These are phyloP conservation scores for Tulasnella sp. DNA, from an alignment of 768 basidiomycete genomes.

Conservation along the genomic window DNA sequence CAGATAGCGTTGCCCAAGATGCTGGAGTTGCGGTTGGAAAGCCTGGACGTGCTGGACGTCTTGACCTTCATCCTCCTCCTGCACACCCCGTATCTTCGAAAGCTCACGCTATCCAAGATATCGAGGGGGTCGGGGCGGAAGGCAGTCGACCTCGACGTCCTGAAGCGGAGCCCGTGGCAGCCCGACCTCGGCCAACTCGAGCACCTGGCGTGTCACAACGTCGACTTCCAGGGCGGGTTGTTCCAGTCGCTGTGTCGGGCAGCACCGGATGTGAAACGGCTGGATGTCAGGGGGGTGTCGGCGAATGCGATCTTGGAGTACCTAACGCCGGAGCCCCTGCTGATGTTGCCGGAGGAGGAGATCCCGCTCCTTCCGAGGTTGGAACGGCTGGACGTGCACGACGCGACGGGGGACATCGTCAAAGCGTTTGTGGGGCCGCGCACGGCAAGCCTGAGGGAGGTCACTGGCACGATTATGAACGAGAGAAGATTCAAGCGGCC, in stretches of 20 bases:
- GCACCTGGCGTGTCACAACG: not conserved
- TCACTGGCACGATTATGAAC: constrained; percentile 9
- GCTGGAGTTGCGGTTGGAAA: constrained; percentile 4
- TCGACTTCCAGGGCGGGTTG: not conserved
- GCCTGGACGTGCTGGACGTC: constrained; percentile 4
- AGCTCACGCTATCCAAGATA: constrained; percentile 7
- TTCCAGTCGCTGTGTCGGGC: constrained; percentile 8
- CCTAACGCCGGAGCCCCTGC: constrained; percentile 12
- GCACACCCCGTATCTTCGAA: not conserved
- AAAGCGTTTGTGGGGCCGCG: constrained; percentile 7
- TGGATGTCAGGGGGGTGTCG: constrained; percentile 5
- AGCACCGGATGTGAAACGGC: not conserved
- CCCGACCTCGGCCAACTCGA: constrained; percentile 4
- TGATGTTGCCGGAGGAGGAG: constrained; percentile 13
- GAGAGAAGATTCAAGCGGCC: constrained; percentile 3
- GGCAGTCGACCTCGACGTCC: not conserved
- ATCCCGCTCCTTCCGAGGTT: constrained; percentile 1
- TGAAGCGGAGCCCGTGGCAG: not conserved
- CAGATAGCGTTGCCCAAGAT: not conserved
- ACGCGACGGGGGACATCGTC: constrained; percentile 6
- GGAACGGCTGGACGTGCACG: constrained; percentile 7
- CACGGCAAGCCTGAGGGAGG: constrained; percentile 3
- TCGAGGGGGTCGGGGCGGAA: not conserved
- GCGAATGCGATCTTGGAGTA: constrained; percentile 2
- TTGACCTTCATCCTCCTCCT: constrained; percentile 5